Percentiles rank a stretch among this genome's conserved stretches.
phyloP scores from a whole-genome alignment of 306 rosid genomes.

The Leucaena leucocephala region DNA sequence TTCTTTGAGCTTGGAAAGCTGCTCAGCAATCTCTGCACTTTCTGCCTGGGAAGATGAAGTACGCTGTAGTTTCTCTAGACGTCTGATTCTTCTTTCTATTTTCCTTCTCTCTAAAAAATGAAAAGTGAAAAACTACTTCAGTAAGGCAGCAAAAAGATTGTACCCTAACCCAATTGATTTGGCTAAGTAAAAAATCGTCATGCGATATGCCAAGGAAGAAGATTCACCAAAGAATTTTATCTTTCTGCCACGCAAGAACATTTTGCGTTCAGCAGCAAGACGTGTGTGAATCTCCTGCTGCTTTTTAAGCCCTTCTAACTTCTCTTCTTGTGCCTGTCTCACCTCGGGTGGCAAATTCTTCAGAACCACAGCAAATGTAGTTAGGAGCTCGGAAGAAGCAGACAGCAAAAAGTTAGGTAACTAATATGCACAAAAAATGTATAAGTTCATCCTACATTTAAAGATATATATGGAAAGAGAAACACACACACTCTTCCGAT shows the following conservation, averaged over 20 bases:
- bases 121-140: constrained; percentile 13
- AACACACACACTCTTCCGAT: background rate
- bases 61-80: constrained; percentile 85
- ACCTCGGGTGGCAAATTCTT: constrained; percentile 76
- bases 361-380: background rate
- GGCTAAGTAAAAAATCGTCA: background rate
- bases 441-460: background rate
- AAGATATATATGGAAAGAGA: background rate
- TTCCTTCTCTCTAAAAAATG: constrained; percentile 78
- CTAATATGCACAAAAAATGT: background rate
- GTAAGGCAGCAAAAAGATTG: constrained; percentile 1
- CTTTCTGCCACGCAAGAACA: constrained; percentile 81
- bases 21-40: constrained; percentile 57
- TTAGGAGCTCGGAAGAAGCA: background rate
- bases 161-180: background rate
- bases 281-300: constrained; percentile 94
- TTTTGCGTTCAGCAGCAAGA: constrained; percentile 81
- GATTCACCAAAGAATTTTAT: constrained; percentile 82
- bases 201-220: background rate
- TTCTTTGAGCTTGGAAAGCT: constrained; percentile 77
- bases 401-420: background rate
- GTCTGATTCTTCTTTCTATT: constrained; percentile 86
- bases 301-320: constrained; percentile 76
- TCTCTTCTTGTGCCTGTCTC: constrained; percentile 76
- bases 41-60: constrained; percentile 67